Conservation (phyloP, 352 stramenopile genomes). For the Pythium aquatile region DNA sequence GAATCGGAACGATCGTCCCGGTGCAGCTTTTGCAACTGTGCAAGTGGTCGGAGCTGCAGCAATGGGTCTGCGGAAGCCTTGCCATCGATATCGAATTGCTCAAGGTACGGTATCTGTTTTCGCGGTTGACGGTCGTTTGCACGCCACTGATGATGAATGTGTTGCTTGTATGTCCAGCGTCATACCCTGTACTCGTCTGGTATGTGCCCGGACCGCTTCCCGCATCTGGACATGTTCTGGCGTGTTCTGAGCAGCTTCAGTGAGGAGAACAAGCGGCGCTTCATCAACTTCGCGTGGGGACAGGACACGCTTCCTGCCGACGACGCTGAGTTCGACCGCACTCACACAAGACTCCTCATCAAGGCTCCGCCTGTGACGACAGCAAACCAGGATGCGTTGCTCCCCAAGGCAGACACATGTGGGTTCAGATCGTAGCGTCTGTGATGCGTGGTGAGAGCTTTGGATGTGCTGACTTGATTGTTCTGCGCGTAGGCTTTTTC, state of each 20-base stretch:
- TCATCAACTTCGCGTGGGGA: slow-evolving; percentile 86
- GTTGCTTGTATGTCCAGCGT: slow-evolving; percentile 27
- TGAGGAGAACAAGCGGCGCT: slow-evolving; percentile 75
- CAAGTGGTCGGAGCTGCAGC: slow-evolving; percentile 75
- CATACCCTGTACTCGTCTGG: slow-evolving; percentile 80
- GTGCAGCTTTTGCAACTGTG: slow-evolving; percentile 69
- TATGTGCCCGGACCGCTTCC: slow-evolving; percentile 68
- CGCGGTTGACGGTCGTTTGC: background rate
- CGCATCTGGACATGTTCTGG: slow-evolving; percentile 81
- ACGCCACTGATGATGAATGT: slow-evolving; percentile 3
- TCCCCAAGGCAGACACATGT: slow-evolving; percentile 82
- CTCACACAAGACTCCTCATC: slow-evolving; percentile 68
- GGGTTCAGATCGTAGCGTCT: background rate
- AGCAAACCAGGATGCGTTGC: slow-evolving; percentile 45
- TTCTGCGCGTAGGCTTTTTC: slow-evolving; percentile 54
- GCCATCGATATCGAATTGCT: slow-evolving; percentile 71
- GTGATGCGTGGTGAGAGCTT: background rate
- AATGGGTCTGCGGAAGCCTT: slow-evolving; percentile 78
- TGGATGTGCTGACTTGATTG: background rate
- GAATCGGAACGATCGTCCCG: slow-evolving; percentile 68
- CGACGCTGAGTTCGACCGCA: slow-evolving; percentile 80
- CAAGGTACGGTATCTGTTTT: slow-evolving; percentile 37
- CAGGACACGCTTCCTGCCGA: slow-evolving; percentile 75
- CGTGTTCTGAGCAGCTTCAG: slow-evolving; percentile 53
- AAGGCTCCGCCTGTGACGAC: slow-evolving; percentile 49